Percentiles rank a stretch among this genome's conserved stretches.
Evolutionary conservation across 768 basidiomycete genomes (phyloP).

Genomic region (Leccinum rimulosum): DNA sequence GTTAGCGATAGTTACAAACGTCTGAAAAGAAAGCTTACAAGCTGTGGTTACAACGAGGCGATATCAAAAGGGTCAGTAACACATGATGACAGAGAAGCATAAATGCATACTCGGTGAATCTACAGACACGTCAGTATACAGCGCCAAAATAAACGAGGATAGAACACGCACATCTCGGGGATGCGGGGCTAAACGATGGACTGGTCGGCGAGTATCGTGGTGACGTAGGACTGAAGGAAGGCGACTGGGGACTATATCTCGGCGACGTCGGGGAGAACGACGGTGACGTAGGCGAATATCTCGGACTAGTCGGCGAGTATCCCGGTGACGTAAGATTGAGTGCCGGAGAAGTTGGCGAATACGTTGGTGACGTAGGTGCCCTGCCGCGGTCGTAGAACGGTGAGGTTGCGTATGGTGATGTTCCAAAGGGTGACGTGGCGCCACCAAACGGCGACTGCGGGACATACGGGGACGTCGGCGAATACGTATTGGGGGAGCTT

Average conservation of each 20-base stretch:
- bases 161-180: conserved; percentile 72
- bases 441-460: conserved; percentile 81
- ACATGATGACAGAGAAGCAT: conserved; percentile 1
- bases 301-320: conserved; percentile 65
- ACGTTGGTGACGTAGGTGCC: conserved; percentile 73
- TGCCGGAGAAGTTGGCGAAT: conserved; percentile 85
- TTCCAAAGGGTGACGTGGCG: conserved; percentile 80
- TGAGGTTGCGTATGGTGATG: conserved; percentile 81
- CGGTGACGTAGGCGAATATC: conserved; percentile 83
- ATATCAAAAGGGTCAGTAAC: conserved; percentile 23
- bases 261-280: conserved; percentile 86
- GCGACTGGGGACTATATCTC: conserved; percentile 84
- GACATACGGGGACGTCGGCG: conserved; percentile 87
- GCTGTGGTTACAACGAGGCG: conserved; percentile 39
- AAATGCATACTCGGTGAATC: conserved; percentile 76
- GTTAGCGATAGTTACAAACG: conserved; percentile 4
- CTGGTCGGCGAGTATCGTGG: conserved; percentile 88
- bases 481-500: conserved; percentile 85
- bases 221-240: conserved; percentile 87
- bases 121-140: conserved; percentile 26
- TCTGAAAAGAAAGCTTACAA: conserved; percentile 46
- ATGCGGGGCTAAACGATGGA: conserved; percentile 90
- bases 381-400: conserved; percentile 74
- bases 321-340: conserved; percentile 80
- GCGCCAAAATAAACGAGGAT: neutral